These are phyloP conservation scores for Baffinella frigidus DNA, from an alignment of 208 protist genomes.

Conservation along the genomic window DNA sequence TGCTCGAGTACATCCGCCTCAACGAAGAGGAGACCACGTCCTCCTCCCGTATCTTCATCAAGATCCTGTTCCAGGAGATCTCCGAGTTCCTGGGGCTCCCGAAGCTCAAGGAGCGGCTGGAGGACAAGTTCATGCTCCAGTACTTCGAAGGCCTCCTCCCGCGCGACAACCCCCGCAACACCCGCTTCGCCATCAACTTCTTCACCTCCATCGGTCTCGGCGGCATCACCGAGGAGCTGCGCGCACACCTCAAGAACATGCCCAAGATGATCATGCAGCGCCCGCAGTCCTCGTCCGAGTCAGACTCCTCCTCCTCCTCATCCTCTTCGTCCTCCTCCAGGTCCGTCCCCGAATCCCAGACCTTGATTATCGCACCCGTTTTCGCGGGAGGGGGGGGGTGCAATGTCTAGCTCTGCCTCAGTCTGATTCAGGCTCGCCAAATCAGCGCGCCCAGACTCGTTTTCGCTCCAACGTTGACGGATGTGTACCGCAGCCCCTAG, in stretches of 20 bases:
- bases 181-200: constrained; percentile 90
- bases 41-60: constrained; percentile 88
- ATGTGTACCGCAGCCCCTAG: no score
- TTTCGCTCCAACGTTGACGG: no score
- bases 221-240: constrained; percentile 72
- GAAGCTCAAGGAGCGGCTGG: constrained; percentile 73
- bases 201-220: constrained; percentile 85
- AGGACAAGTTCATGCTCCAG: constrained; percentile 73
- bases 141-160: constrained; percentile 77
- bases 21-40: constrained; percentile 82
- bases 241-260: constrained; percentile 73
- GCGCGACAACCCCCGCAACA: constrained; percentile 82
- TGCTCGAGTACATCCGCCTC: constrained; percentile 76
- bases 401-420: no score
- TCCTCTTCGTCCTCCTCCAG: background rate
- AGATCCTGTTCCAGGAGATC: constrained; percentile 72
- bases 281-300: background rate
- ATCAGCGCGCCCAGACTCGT: no score
- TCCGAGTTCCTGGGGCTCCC: constrained; percentile 73
- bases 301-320: background rate
- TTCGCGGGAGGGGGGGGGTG: no score
- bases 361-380: no score
- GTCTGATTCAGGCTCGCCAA: no score
- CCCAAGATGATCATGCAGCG: constrained; percentile 63
- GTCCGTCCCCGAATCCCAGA: no score